Conservation (phyloP, 805 yeast genomes). For the Sporopachydermia quercuum region DNA sequence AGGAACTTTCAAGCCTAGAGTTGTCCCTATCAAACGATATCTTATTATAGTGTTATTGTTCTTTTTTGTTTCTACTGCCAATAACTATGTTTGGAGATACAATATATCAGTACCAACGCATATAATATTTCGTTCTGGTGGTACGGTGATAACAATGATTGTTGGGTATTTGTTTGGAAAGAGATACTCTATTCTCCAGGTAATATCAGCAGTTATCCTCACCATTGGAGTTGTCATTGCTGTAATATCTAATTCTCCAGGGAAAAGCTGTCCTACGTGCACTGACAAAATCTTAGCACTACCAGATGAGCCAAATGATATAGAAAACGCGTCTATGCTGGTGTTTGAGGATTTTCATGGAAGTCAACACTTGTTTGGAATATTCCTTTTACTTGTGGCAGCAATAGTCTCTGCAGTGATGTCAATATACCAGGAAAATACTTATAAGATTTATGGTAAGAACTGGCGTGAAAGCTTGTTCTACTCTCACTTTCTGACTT, state of each 20-base stretch:
- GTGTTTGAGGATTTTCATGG: conserved; percentile 4
- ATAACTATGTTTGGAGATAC: conserved; percentile 42
- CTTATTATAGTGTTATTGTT: conserved; percentile 32
- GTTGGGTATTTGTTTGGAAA: conserved; percentile 37
- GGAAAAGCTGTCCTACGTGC: conserved; percentile 1
- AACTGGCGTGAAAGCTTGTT: conserved; percentile 56
- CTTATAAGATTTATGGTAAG: conserved; percentile 34
- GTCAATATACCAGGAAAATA: conserved; percentile 41
- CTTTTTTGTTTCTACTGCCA: conserved; percentile 35
- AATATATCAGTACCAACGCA: conserved; percentile 52
- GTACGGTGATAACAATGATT: conserved; percentile 45
- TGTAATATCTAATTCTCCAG: conserved; percentile 12
- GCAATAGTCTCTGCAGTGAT: conserved; percentile 39
- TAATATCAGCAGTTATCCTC: conserved; percentile 34
- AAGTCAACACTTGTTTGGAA: conserved; percentile 19
- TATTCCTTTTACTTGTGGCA: conserved; percentile 28
- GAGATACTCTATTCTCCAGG: conserved; percentile 29
- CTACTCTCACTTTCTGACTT: conserved; percentile 38
- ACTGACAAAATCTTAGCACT: conserved; percentile 10
- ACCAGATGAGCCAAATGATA: conserved; percentile 10
- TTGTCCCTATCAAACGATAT: conserved; percentile 30
- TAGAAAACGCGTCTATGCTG: conserved; percentile 3
- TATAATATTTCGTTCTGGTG: conserved; percentile 49
- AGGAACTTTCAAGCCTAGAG: conserved; percentile 18
- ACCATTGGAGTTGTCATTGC: conserved; percentile 40